Evolutionary conservation across 805 yeast genomes (phyloP), one percentile per base, ranked within the genome.

Genomic region (Priceomyces fermenticarens): DNA sequence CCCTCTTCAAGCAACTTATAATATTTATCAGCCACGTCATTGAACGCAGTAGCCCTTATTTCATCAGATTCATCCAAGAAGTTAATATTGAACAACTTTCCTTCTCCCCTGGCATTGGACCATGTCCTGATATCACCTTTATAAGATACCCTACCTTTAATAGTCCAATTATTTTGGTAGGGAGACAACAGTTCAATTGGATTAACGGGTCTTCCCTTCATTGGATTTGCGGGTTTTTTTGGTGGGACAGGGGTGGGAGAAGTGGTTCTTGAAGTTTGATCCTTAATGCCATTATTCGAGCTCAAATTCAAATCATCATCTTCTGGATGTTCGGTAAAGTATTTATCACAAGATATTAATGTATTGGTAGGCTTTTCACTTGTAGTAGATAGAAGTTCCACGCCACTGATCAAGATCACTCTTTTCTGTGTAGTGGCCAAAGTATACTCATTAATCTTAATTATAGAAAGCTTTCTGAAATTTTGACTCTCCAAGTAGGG

Each of bases 21-120:
- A 57, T 78, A 85, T 57, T 79, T 81, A 44, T 86, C 95, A 10
- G 91, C 97, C 53, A 78, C 76, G 30, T 88, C 91, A 60, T 86
- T 87, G 65, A 93, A 93, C 1, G 93, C 97, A 2, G 98, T 89
- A 9, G 96, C 97, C 55, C 93, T 78, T 52, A 93, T 93, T 68
- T 93, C 98, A 54, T 93, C 96, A 4, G 97, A 85, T 60, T 93
- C 96, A 60, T 93, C 99, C 42, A 91, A 67, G 43, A 93, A 80
- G 52, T 88, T 88, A 25, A 88, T 87, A 53, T 84, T 85, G 70
- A 93, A 89, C 44, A 93, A 74, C 62, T 87, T 86, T 41, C 99
- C 99, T 47, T 83, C 88, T 43, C 97, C 96, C 53, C 82, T 77
- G 46, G 79, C 83, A 53, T 87, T 88, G 39, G 87, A 79, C 91